phyloP scores from a whole-genome alignment of 2,329 filamentous ascomycete genomes.

The Phyllosticta citriasiana region DNA sequence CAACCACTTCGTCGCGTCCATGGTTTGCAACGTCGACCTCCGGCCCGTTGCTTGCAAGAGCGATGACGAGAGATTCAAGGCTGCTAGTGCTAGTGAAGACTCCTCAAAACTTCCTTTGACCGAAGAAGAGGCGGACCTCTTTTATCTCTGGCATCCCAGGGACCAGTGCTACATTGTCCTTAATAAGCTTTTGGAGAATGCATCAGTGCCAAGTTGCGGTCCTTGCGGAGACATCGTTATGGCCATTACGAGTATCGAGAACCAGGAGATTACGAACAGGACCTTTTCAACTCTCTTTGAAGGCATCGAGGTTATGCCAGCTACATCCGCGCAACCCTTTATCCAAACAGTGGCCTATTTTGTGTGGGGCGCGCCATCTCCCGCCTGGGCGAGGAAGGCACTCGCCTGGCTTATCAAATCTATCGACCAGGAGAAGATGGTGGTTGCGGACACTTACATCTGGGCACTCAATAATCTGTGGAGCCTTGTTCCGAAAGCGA shows the following conservation, averaged over 20 bases:
- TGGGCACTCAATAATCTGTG: neutral
- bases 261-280: neutral
- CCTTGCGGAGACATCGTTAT: slow-evolving; percentile 26
- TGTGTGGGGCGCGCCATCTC: neutral
- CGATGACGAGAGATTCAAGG: neutral
- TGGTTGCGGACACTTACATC: neutral
- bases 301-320: neutral
- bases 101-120: slow-evolving; percentile 20
- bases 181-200: slow-evolving; percentile 26
- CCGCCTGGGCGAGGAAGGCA: neutral
- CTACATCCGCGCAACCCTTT: slow-evolving; percentile 12
- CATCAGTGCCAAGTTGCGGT: slow-evolving; percentile 21
- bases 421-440: neutral
- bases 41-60: slow-evolving; percentile 9
- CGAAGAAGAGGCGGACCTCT: slow-evolving; percentile 15
- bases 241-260: slow-evolving; percentile 17
- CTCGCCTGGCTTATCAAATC: neutral
- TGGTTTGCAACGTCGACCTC: slow-evolving; percentile 16
- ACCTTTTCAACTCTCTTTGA: neutral
- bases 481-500: neutral
- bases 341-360: neutral
- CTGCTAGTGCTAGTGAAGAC: slow-evolving; percentile 16
- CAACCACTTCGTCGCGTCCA: neutral
- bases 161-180: slow-evolving; percentile 22
- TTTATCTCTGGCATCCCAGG: slow-evolving; percentile 21